Base-by-base conservation (phyloP, 2,329 filamentous ascomycete genomes). In the Aspergillus felis region DNA sequence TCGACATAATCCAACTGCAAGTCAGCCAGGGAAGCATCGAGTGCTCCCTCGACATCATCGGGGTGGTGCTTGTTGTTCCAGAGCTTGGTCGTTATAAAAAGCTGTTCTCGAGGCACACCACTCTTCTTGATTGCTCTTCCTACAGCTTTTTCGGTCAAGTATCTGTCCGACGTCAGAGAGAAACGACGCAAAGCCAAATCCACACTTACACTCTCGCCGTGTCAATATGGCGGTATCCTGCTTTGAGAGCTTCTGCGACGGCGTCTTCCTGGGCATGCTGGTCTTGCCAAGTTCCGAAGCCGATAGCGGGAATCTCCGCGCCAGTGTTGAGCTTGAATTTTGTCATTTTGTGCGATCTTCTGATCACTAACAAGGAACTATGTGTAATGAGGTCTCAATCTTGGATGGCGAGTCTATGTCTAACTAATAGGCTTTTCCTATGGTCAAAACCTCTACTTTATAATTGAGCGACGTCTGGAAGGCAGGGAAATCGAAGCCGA, bases 11-110 rank as follows among this genome's bases (percentile, higher is more conserved):
- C 86, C 42, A 87, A 76, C 12, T 80, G 82, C 65, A 89, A 80
- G 66, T 85, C 81, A 68, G 85, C 81, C 53, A 89, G 77, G 46
- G 86, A 86, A 44, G 83, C 79, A 61, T 82, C 79, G 50, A 86
- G 81, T 60, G 86, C 86, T 61, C 81, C 75, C 58, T 82, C 77
- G 17, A 89, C 87, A 65, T 86, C 84, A 65, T 86, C 80, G 0
- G 81, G 82, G 61, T 82, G 79, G 67, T 87, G 84, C 65, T 75
- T 80, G 71, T 84, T 86, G 74, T 86, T 87, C 85, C 85, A 88
- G 38, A 88, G 75, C 71, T 89, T 89, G 10, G 84, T 86, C 1
- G 84, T 86, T 63, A 89, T 78, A 73, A 88, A 89, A 60, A 89
- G 75, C 56, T 89, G 79, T 47, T 84, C 76, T 50, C 87, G 81